Base-by-base conservation (phyloP, 305 asterid species). In the Plantago rigida region DNA sequence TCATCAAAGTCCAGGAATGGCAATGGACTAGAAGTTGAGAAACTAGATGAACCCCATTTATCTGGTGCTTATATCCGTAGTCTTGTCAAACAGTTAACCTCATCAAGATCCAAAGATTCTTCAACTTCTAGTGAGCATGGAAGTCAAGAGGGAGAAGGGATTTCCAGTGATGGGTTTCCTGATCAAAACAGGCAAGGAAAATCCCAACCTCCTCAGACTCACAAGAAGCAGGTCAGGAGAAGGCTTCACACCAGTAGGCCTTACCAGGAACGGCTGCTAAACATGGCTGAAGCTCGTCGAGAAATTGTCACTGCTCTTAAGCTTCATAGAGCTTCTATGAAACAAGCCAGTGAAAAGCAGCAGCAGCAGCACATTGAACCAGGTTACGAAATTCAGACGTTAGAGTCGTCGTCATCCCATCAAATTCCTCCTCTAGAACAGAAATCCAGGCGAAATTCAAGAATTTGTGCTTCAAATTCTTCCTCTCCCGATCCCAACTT, bases 271-370 rank as follows among this genome's bases (percentile, higher is more conserved):
- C 84, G 94, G 83, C 87, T 92, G 59, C 81, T 92, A 2, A 92
- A 92, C 66, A 92, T 92, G 99, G 99, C 99, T 10, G 99, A 92
- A 75, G 99, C 97, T 5, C 80, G 97, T 46, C 73, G 91, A 51
- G 97, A 92, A 73, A 92, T 92, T 14, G 97, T 92, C 52, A 81
- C 99, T 0, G 99, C 99, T 50, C 90, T 92, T 13, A 92, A 92
- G 81, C 89, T 84, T 66, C 99, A 92, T 63, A 78, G 99, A 75
- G 96, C 96, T 2, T 59, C 97, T 31, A 92, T 86, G 99, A 86
- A 79, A 65, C 86, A 84, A 62, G 83, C 85, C 59, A 73, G 71
- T 54, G 80, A 82, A 47, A 72, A 71, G 13, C 82, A 73, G 49
- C 45, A 22, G 10, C 78, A 73, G n/a, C 87, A 77, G 19, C 74